Evolutionary conservation across 2,329 filamentous ascomycete genomes (phyloP).

Genomic region (Neoscytalidium dimidiatum): DNA sequence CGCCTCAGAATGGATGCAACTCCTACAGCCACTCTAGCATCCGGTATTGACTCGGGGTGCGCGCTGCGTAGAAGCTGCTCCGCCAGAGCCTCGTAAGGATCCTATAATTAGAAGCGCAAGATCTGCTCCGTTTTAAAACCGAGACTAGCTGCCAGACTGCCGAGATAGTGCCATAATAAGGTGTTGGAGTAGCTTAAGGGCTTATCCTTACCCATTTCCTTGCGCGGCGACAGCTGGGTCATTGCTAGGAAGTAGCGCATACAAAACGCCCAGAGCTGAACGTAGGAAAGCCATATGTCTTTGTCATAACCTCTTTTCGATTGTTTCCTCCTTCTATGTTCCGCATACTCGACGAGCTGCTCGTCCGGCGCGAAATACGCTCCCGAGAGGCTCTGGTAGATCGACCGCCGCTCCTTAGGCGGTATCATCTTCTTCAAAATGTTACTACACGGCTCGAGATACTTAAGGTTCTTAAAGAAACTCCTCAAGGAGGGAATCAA

Average conservation of each 20-base stretch:
- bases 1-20: neutral
- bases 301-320: neutral
- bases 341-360: constrained; percentile 7
- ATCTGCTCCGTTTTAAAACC: neutral
- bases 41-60: neutral
- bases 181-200: neutral
- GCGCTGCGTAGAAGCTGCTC: neutral
- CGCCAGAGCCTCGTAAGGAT: neutral
- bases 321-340: neutral
- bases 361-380: constrained; percentile 21
- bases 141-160: neutral
- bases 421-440: constrained; percentile 22
- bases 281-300: constrained; percentile 4
- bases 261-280: constrained; percentile 4
- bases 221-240: neutral
- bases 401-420: constrained; percentile 11
- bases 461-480: constrained; percentile 27
- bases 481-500: constrained; percentile 23
- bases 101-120: neutral
- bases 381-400: constrained; percentile 20
- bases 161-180: neutral
- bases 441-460: constrained; percentile 23
- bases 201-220: neutral
- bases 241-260: constrained; percentile 4
- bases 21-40: neutral